These are phyloP conservation scores for Boletus rufocinnamomeus DNA, from an alignment of 768 basidiomycete species.

Conservation along the genomic window DNA sequence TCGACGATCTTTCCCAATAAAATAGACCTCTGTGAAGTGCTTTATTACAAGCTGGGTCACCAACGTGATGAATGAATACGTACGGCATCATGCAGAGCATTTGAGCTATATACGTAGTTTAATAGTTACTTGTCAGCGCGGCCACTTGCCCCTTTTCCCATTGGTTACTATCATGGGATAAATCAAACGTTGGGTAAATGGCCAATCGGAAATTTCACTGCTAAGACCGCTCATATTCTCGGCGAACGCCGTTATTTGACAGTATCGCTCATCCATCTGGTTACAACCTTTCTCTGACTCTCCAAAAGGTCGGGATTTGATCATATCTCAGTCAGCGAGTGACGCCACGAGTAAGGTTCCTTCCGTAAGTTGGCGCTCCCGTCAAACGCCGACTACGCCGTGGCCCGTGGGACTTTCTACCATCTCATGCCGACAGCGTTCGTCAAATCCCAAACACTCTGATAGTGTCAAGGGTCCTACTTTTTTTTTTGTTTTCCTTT, in stretches of 20 bases:
- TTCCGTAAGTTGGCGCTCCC: background rate
- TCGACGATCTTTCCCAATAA: no score
- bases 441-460: no score
- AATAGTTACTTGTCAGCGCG: no score
- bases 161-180: no score
- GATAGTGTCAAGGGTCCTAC: no score
- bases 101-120: background rate
- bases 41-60: background rate
- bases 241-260: background rate
- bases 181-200: background rate
- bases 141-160: background rate
- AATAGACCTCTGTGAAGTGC: no score
- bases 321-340: conserved; percentile 5
- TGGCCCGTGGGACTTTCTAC: background rate
- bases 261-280: background rate
- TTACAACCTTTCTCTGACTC: background rate
- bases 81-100: background rate
- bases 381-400: background rate
- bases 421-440: background rate
- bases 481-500: no score
- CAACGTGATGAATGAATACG: no score
- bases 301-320: background rate
- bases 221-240: background rate
- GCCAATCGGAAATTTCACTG: background rate
- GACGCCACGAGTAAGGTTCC: background rate